Base-by-base conservation (phyloP, 495 filamentous ascomycete genomes). In the Xylaria venustula region DNA sequence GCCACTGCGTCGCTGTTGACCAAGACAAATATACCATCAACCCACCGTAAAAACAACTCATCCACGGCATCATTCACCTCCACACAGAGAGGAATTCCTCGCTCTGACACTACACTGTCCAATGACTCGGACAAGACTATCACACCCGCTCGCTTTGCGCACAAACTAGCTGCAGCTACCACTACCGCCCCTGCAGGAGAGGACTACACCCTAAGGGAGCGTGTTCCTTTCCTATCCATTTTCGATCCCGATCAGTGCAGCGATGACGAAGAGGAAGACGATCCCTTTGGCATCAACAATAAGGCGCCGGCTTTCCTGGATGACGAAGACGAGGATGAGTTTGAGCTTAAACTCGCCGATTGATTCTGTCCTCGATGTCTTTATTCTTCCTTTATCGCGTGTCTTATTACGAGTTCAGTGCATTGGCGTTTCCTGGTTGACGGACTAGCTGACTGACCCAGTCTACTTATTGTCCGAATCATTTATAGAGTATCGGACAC, bases 1-100 rank as follows among this genome's bases (percentile, higher is more conserved):
- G 80, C 79, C 15, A 81, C 87, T 14, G 87, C 87, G 1, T 71
- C 71, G 6, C 67, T 70, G 6, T 66, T 81, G 12, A 66, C 73
- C 9, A 69, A 65, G 25, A 60, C 66, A 28, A 71, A 45, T 1
- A 53, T n/a, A n/a, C n/a, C 32, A 37, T 34, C 45, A 54, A 23
- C 40, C 48, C 57, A 25, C 9, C 30, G 14, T 30, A 56, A 17
- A 15, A 44, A 20, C 36, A 44, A 53, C 19, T 55, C 47, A 9
- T 20, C 70, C 40, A n/a, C 49, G 2, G 23, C 49, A 11, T 14
- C 32, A 8, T 47, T 40, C 9, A 36, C 73, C 3, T 23, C 56
- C 62, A 65, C 50, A 25, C 57, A 32, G 19, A 34, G 41, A 12
- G 49, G 23, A 11, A 40, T 57, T 25, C 51, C 64, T 52, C 72